Base-by-base conservation (phyloP, 768 basidiomycete genomes). In the Macrolepiota dolichaula region DNA sequence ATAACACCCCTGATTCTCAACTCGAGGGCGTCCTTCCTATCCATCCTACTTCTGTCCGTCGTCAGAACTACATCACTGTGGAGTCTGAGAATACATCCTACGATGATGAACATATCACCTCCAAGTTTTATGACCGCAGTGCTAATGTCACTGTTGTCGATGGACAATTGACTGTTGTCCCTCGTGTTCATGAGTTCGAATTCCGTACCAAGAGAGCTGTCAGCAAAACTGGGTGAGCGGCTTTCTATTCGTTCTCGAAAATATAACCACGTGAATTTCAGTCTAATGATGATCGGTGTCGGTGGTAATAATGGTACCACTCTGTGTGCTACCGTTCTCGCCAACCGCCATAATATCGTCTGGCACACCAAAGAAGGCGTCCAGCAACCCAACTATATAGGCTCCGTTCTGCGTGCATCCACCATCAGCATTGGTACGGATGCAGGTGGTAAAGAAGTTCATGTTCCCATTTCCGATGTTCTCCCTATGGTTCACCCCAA, bases 291-390 rank as follows among this genome's bases (percentile, higher is more conserved):
- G 85, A 89, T 98, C 67, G 97, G 97, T 62, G 76, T 95, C 62
- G 96, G 96, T 61, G 96, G 97, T 55, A 99, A 99, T 84, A 99
- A 99, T 70, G 97, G 96, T 55, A 84, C 91, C 51, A 98, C 96
- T 25, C 83, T 98, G 53, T 89, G 87, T 64, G 96, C 97, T 12
- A 97, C 96, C 64, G 87, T 98, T 72, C 85, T 97, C 67, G 96
- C 97, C 68, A 98, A 98, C 82, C 88, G 87, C 66, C 91, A 98
- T 80, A 87, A 91, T 74, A 94, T 98, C 74, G 76, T 81, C 62
- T 99, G 96, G 97, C 85, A 86, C 76, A 98, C 95, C 76, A 98
- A 97, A 82, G 77, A 81, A 38, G 95, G 96, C 52, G 68, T 91
- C 63, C 92, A 96, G 77, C 90, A 88, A 72, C 97, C 97, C 70